Percentiles rank a stretch among this genome's conserved stretches.
These are phyloP conservation scores for Apiotrichum gamsii DNA, from an alignment of 1,284 basidiomycete species.

Conservation along the genomic window DNA sequence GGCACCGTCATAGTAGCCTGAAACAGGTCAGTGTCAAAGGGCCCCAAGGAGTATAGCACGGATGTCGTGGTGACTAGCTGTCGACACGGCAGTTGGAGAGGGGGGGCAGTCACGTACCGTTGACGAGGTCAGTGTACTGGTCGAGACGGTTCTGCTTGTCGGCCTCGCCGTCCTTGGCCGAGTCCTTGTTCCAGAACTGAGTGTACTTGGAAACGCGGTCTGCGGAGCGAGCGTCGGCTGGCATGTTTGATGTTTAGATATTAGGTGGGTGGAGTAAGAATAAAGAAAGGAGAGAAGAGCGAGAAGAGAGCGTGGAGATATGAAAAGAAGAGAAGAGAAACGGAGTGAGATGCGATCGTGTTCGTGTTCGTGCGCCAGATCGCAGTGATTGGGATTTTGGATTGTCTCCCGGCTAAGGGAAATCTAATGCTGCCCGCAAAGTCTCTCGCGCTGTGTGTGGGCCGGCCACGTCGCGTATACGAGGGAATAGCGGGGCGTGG, in stretches of 20 bases:
- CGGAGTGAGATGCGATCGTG: not conserved
- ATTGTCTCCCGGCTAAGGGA: too few species aligned
- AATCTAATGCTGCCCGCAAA: too few species aligned
- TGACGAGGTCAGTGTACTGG: conserved; percentile 89
- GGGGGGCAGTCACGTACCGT: conserved; percentile 42
- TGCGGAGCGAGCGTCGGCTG: conserved; percentile 66
- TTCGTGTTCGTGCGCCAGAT: too few species aligned
- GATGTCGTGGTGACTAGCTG: too few species aligned
- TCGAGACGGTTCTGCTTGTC: conserved; percentile 72
- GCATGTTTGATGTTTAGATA: conserved; percentile 11
- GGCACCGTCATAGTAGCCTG: conserved; percentile 93
- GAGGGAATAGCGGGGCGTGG: too few species aligned
- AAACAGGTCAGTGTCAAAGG: conserved; percentile 3
- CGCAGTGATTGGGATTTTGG: too few species aligned
- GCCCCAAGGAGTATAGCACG: too few species aligned
- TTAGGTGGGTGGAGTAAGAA: not conserved
- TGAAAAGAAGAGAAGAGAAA: not conserved
- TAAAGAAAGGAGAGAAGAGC: not conserved
- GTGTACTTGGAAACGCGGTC: conserved; percentile 85
- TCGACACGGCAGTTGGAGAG: too few species aligned
- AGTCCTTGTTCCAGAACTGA: conserved; percentile 88
- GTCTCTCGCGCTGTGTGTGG: too few species aligned
- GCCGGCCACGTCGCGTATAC: too few species aligned
- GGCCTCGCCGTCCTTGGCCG: conserved; percentile 60
- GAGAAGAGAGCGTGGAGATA: not conserved